Evolutionary conservation across 169 alveolate species (phyloP).

Genomic region (Plasmodium sp.): DNA sequence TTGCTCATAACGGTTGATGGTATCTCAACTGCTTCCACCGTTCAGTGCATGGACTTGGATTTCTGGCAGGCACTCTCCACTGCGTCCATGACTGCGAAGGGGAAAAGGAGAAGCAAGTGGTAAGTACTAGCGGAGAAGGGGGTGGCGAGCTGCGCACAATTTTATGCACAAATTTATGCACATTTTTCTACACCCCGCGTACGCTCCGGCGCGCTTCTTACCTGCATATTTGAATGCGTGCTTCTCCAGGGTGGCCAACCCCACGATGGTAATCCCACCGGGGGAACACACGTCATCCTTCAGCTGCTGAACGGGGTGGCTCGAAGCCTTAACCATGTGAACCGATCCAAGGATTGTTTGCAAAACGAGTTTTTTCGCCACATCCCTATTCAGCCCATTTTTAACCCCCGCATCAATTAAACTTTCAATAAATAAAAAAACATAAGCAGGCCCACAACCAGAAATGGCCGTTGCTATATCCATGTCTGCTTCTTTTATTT

Average conservation of each 20-base stretch:
- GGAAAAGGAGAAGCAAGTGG: not conserved
- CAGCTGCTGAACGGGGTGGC: constrained; percentile 75
- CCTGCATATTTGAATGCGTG: constrained; percentile 77
- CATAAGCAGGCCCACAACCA: constrained; percentile 82
- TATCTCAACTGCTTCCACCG: not conserved
- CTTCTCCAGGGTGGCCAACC: constrained; percentile 77
- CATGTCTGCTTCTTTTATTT: constrained; percentile 69
- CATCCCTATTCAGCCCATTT: constrained; percentile 77
- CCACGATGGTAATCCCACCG: constrained; percentile 83
- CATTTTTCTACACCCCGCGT: not conserved
- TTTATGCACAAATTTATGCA: too few species aligned
- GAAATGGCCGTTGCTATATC: constrained; percentile 46
- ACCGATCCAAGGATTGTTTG: constrained; percentile 76
- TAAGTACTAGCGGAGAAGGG: not conserved
- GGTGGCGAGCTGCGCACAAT: not conserved
- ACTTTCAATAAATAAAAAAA: constrained; percentile 78
- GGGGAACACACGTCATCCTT: constrained; percentile 82
- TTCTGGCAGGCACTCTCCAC: constrained; percentile 62
- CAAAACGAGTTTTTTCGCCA: constrained; percentile 65
- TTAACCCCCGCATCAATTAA: constrained; percentile 81
- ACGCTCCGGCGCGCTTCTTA: not conserved
- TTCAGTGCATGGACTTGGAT: constrained; percentile 46
- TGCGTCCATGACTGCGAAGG: constrained; percentile 65
- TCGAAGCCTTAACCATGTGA: constrained; percentile 39
- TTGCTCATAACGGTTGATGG: not conserved